Percentiles rank a stretch among this genome's conserved stretches.
Evolutionary conservation across 179 eudicot species (phyloP).

Genomic region (Spinacia oleracea): DNA sequence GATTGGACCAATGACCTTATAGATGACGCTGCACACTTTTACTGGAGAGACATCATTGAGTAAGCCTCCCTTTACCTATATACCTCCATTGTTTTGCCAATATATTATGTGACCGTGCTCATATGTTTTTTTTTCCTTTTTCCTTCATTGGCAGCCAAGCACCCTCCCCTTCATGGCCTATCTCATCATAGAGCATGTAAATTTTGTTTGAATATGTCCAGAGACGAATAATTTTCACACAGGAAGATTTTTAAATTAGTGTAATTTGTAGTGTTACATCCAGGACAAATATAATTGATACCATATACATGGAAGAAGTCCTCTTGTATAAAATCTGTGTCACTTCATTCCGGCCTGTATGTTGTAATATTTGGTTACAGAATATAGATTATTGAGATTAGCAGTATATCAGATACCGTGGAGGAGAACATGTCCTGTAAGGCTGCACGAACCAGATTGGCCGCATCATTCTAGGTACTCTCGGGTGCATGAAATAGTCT

Average conservation of each 20-base stretch:
- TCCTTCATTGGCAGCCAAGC: slow-evolving; percentile 25
- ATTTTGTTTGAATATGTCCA: background rate
- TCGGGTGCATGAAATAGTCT: background rate
- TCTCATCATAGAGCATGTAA: slow-evolving; percentile 15
- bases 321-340: slow-evolving; percentile 11
- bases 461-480: background rate
- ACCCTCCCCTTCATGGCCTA: slow-evolving; percentile 34
- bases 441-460: background rate
- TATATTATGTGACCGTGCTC: background rate
- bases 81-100: background rate
- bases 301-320: background rate
- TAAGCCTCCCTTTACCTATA: background rate
- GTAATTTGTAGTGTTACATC: background rate
- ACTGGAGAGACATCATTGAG: slow-evolving; percentile 39
- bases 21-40: slow-evolving; percentile 33
- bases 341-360: background rate
- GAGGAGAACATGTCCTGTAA: no score
- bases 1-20: slow-evolving; percentile 22
- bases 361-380: background rate
- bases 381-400: background rate
- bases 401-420: background rate
- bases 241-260: background rate
- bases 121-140: background rate
- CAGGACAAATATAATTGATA: background rate
- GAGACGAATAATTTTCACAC: background rate